Conservation (phyloP, 2,329 filamentous ascomycete species). For the Elsinoe perseae region DNA sequence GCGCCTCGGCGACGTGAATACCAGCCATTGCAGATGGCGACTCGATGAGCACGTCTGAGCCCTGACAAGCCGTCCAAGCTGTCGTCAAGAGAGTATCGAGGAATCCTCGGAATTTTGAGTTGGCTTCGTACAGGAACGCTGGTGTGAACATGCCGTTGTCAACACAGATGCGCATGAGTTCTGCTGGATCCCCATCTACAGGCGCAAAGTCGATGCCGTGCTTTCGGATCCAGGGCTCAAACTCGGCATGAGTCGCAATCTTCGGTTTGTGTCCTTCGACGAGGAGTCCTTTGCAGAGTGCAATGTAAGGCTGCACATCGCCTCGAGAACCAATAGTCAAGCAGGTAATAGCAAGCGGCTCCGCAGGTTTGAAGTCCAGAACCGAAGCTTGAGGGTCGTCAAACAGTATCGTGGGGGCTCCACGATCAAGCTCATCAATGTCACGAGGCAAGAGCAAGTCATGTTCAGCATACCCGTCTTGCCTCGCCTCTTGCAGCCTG, state of each 20-base stretch:
- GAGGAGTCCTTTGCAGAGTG: slow-evolving; percentile 81
- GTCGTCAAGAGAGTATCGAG: slow-evolving; percentile 79
- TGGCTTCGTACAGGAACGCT: slow-evolving; percentile 81
- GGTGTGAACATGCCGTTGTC: slow-evolving; percentile 96
- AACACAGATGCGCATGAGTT: slow-evolving; percentile 92
- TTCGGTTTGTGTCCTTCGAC: slow-evolving; percentile 78
- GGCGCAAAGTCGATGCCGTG: slow-evolving; percentile 89
- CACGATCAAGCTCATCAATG: slow-evolving; percentile 29
- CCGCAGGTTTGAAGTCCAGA: slow-evolving; percentile 78
- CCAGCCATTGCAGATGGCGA: slow-evolving; percentile 95
- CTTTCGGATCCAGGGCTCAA: slow-evolving; percentile 78
- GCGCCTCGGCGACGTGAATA: slow-evolving; percentile 91
- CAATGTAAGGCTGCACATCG: slow-evolving; percentile 96
- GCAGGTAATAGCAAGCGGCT: slow-evolving; percentile 77
- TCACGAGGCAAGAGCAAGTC: slow-evolving; percentile 29
- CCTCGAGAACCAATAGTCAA: slow-evolving; percentile 92
- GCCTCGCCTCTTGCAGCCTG: slow-evolving; percentile 66
- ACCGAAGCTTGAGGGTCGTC: slow-evolving; percentile 85
- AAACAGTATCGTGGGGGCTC: slow-evolving; percentile 70
- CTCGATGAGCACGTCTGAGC: slow-evolving; percentile 84
- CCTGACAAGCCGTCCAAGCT: slow-evolving; percentile 76
- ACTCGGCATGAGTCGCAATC: slow-evolving; percentile 90
- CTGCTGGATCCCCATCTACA: slow-evolving; percentile 83
- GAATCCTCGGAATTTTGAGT: slow-evolving; percentile 85
- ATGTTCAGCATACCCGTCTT: slow-evolving; percentile 36